phyloP scores from a whole-genome alignment of 495 filamentous ascomycete species.

The Penicillium ucsense region DNA sequence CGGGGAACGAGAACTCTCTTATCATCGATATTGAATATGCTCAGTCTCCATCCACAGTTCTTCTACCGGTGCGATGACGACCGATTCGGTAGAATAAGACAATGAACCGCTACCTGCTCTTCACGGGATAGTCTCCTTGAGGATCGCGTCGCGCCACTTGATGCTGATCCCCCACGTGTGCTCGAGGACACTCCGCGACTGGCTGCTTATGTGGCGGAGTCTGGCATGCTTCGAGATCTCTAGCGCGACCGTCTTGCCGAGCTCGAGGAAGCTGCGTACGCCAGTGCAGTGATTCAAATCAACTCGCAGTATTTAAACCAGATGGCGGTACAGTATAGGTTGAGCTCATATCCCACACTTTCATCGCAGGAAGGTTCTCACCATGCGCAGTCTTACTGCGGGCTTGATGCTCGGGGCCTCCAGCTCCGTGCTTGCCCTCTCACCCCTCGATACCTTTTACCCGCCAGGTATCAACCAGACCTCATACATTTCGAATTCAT shows the following conservation, averaged over 20 bases:
- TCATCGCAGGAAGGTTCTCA: background rate
- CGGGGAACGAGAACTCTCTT: no score
- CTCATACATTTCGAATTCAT: slow-evolving; percentile 28
- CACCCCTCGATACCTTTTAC: slow-evolving; percentile 28
- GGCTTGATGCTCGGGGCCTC: slow-evolving; percentile 3
- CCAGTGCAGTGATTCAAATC: background rate
- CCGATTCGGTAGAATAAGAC: no score
- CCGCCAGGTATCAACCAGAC: slow-evolving; percentile 28
- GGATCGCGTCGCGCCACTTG: background rate
- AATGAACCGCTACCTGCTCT: no score
- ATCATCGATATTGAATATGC: no score
- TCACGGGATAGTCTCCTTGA: background rate
- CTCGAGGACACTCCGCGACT: slow-evolving; percentile 6
- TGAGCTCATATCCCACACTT: background rate
- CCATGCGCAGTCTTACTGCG: slow-evolving; percentile 8
- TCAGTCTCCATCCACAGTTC: no score
- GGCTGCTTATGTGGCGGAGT: background rate
- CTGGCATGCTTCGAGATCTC: background rate
- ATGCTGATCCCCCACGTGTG: slow-evolving; percentile 7
- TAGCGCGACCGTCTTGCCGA: slow-evolving; percentile 1
- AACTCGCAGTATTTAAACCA: background rate
- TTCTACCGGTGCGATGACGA: no score
- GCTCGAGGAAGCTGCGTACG: background rate
- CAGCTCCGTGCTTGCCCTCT: slow-evolving; percentile 6
- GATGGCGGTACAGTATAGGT: background rate